These are phyloP conservation scores for Lepraria neglecta DNA, from an alignment of 495 filamentous ascomycete genomes.

Conservation along the genomic window DNA sequence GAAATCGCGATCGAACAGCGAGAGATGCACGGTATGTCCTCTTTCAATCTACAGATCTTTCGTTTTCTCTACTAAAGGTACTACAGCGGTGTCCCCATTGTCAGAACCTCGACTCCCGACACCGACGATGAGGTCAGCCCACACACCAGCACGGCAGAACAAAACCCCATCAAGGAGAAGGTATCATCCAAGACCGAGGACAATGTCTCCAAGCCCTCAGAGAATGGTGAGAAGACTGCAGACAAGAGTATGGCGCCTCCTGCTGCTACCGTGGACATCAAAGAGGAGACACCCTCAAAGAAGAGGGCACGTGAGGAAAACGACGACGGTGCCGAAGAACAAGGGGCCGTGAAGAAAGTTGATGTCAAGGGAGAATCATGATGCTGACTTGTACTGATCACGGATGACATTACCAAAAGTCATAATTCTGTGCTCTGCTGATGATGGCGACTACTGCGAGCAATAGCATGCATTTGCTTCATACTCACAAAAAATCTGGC, in stretches of 20 bases:
- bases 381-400: not conserved
- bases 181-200: not conserved
- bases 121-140: slow-evolving; percentile 5
- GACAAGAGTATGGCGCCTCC: not conserved
- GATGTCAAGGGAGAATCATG: slow-evolving; percentile 29
- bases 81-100: slow-evolving; percentile 42
- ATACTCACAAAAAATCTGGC: not conserved
- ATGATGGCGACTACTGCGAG: too few relatives aligned
- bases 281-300: slow-evolving; percentile 31
- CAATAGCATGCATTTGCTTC: not conserved
- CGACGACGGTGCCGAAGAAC: slow-evolving; percentile 29
- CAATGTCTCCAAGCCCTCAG: not conserved
- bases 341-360: slow-evolving; percentile 45
- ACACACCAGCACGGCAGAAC: not conserved
- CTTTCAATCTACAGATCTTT: not conserved
- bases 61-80: slow-evolving; percentile 4
- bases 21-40: slow-evolving; percentile 44
- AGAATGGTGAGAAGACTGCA: slow-evolving; percentile 7
- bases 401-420: too few relatives aligned
- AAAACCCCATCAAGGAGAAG: slow-evolving; percentile 20
- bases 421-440: too few relatives aligned
- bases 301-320: slow-evolving; percentile 43
- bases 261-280: not conserved
- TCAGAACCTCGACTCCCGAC: slow-evolving; percentile 36
- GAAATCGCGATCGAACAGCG: slow-evolving; percentile 25